A percentile compares a stretch with the other conserved stretches of the same genome.
Evolutionary conservation across 2,329 filamentous ascomycete genomes (phyloP).

Genomic region (Aschersonia sp.): DNA sequence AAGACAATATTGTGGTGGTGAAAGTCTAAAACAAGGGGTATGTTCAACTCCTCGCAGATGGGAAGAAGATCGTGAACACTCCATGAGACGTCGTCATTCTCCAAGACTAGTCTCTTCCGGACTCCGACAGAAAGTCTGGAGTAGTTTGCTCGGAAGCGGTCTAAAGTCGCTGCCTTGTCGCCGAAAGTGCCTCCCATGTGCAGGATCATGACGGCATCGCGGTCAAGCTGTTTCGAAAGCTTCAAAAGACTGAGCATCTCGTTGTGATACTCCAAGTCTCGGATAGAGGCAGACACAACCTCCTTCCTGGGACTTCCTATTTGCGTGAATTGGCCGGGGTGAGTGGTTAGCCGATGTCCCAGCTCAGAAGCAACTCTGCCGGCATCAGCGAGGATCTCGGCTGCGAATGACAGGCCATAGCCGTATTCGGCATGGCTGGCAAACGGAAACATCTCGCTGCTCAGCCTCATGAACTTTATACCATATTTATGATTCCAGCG

Average conservation of each 20-base stretch:
- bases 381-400: conserved; percentile 59
- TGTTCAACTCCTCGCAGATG: conserved; percentile 84
- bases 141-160: conserved; percentile 69
- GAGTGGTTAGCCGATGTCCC: conserved; percentile 75
- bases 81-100: conserved; percentile 92
- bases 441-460: conserved; percentile 95
- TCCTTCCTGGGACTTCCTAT: conserved; percentile 67
- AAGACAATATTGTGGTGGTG: conserved; percentile 96
- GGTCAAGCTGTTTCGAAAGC: conserved; percentile 62
- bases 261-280: conserved; percentile 78
- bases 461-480: conserved; percentile 85
- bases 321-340: conserved; percentile 89
- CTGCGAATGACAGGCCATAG: conserved; percentile 74
- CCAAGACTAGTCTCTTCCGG: conserved; percentile 71
- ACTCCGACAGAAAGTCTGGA: conserved; percentile 48
- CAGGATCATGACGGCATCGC: conserved; percentile 85
- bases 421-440: conserved; percentile 79
- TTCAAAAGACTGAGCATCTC: conserved; percentile 69
- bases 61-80: conserved; percentile 84
- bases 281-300: conserved; percentile 62
- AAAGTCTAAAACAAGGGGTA: conserved; percentile 82
- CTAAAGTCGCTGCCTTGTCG: conserved; percentile 66
- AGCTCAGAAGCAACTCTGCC: conserved; percentile 64
- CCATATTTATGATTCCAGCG: conserved; percentile 85
- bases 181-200: conserved; percentile 89